Evolutionary conservation across 164 flowering plant genomes (phyloP).

Genomic region (Akebia trifoliata): DNA sequence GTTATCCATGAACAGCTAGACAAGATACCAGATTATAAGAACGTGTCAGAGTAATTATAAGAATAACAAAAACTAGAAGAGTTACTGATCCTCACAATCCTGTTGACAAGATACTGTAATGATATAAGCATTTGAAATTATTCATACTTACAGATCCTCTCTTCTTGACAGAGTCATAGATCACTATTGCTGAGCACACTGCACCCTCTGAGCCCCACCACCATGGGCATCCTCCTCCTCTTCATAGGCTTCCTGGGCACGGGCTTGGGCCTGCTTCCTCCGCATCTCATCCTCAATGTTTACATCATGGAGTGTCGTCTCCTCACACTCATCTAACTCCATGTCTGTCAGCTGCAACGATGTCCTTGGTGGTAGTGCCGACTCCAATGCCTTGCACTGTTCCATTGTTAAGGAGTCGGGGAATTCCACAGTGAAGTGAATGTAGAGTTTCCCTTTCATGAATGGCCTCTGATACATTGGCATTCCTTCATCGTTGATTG

Average conservation of each 20-base stretch:
- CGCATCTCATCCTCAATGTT: constrained; percentile 83
- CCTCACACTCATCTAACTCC: constrained; percentile 89
- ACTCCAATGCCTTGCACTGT: constrained; percentile 51
- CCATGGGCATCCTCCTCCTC: constrained; percentile 58
- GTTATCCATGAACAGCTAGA: no score
- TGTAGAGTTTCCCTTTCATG: constrained; percentile 58
- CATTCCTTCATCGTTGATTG: constrained; percentile 70
- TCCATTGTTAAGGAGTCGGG: constrained; percentile 41
- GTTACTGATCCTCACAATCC: no score
- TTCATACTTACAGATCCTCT: no score
- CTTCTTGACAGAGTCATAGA: background rate
- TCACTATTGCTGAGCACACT: constrained; percentile 68
- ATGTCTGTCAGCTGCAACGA: constrained; percentile 46
- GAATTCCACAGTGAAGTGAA: constrained; percentile 56
- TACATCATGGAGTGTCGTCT: constrained; percentile 78
- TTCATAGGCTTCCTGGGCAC: constrained; percentile 64
- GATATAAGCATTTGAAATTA: no score
- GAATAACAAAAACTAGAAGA: no score
- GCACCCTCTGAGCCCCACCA: constrained; percentile 65
- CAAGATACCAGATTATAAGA: no score
- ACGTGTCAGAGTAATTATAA: no score
- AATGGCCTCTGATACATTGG: constrained; percentile 61
- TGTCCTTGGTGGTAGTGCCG: constrained; percentile 48
- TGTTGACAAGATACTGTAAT: no score
- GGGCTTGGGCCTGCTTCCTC: constrained; percentile 48